Evolutionary conservation across 2,329 filamentous ascomycete species (phyloP), one percentile per base, ranked within the genome.

Genomic region (Fusarium sterilihyphosum): DNA sequence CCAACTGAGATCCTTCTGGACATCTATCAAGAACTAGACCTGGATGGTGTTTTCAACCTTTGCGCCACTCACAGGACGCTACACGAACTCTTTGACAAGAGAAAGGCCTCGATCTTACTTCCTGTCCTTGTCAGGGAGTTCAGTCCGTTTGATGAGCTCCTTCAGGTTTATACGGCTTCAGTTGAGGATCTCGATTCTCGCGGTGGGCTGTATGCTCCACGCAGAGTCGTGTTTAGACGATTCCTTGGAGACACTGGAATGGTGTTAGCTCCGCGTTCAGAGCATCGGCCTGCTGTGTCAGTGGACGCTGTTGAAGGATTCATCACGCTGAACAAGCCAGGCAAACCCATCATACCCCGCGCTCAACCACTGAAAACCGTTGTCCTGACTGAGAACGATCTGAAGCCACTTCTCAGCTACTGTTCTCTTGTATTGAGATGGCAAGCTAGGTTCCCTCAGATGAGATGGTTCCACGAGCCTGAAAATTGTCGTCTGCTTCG

Each of bases 1-100:
- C 87, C 88, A 1, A 79, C 83, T 7, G 88, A 90, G 74, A 82
- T 88, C 24, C 76, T 88, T 6, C 78, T 88, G 17, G 84, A 87
- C 26, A 85, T 89, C 31, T 86, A 86, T 73, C 83, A 84, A 37
- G 72, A 84, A 24, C 79, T 89, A 58, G 83, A 86, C 62, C 67
- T 87, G 3, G 73, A 79, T 5, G 84, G 83, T 31, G 81, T 86
- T 41, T 83, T 82, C 59, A 80, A 80, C 38, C 80, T 86, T 38
- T 84, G 80, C n/a, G 73, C 78, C 20, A 76, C 80, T 6, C 85
- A 82, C 71, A 82, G 80, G 35, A 78, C 78, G 4, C 81, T 88
- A 22, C 78, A 81, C 22, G 70, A 78, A 7, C 81, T 89, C n/a
- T 85, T 87, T 59, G 75, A 78, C 14, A 76, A 77, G 8, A 82